phyloP scores from a whole-genome alignment of 2,329 filamentous ascomycete genomes.

The Aschersonia sp. region DNA sequence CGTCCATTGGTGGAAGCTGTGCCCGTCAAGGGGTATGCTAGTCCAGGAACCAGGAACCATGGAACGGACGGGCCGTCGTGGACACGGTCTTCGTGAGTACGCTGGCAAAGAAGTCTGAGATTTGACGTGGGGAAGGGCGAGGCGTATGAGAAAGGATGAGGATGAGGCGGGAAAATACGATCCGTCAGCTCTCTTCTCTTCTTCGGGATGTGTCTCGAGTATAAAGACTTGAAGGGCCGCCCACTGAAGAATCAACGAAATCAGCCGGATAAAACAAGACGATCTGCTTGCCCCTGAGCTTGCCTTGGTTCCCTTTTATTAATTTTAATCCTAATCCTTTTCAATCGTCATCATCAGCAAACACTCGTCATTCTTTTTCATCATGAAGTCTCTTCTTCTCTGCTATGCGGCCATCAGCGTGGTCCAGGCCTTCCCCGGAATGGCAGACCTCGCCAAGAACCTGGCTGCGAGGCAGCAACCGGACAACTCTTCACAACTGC shows the following conservation, averaged over 20 bases:
- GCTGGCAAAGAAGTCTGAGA: too few relatives aligned
- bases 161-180: too few relatives aligned
- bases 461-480: background rate
- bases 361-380: background rate
- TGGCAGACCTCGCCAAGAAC: conserved; percentile 2
- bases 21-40: background rate
- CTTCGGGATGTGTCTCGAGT: too few relatives aligned
- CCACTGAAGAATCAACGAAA: background rate
- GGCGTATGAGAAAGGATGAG: too few relatives aligned
- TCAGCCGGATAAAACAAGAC: background rate
- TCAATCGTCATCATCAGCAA: background rate
- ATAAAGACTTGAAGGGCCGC: too few relatives aligned
- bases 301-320: too few relatives aligned
- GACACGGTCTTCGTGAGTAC: too few relatives aligned
- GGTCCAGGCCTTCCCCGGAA: conserved; percentile 3
- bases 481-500: conserved; percentile 7
- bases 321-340: background rate
- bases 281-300: too few relatives aligned
- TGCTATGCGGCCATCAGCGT: conserved; percentile 4
- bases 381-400: background rate
- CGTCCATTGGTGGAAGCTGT: background rate
- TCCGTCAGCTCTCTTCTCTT: too few relatives aligned
- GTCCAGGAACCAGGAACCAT: background rate
- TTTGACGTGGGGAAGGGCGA: too few relatives aligned
- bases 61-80: background rate